A percentile compares a stretch with the other conserved stretches of the same genome.
phyloP scores from a whole-genome alignment of 129 eudicot genomes.

The Mikania micrantha region DNA sequence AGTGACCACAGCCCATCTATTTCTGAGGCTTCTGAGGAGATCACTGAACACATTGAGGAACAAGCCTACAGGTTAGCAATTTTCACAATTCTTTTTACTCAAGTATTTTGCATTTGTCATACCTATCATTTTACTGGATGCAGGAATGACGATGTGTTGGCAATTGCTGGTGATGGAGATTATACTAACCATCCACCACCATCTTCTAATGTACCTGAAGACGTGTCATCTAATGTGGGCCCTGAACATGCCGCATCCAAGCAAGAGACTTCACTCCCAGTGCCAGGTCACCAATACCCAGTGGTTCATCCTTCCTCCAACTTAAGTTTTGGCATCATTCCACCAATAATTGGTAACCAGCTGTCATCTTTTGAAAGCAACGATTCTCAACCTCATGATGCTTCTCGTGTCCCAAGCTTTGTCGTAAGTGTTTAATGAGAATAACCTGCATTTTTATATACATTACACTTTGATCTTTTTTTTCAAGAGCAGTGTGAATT shows the following conservation, averaged over 20 bases:
- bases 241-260: conserved; percentile 47
- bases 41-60: conserved; percentile 40
- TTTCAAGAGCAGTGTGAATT: neutral
- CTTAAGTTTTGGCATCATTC: conserved; percentile 53
- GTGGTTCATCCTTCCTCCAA: conserved; percentile 45
- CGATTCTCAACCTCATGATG: conserved; percentile 59
- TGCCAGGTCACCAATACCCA: conserved; percentile 47
- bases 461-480: neutral
- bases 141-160: conserved; percentile 47
- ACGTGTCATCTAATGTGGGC: conserved; percentile 36
- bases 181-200: conserved; percentile 40
- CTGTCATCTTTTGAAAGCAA: conserved; percentile 51
- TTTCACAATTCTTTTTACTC: neutral
- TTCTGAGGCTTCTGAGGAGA: conserved; percentile 50
- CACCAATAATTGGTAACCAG: conserved; percentile 53
- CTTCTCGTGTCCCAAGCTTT: conserved; percentile 63
- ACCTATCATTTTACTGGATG: conserved; percentile 16
- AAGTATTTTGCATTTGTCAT: neutral
- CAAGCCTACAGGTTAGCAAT: conserved; percentile 39
- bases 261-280: conserved; percentile 38
- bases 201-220: conserved; percentile 41
- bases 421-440: conserved; percentile 48
- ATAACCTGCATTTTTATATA: neutral
- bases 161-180: conserved; percentile 32
- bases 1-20: conserved; percentile 31